phyloP scores from a whole-genome alignment of 2,329 filamentous ascomycete genomes.

The Aspergillus tanneri region DNA sequence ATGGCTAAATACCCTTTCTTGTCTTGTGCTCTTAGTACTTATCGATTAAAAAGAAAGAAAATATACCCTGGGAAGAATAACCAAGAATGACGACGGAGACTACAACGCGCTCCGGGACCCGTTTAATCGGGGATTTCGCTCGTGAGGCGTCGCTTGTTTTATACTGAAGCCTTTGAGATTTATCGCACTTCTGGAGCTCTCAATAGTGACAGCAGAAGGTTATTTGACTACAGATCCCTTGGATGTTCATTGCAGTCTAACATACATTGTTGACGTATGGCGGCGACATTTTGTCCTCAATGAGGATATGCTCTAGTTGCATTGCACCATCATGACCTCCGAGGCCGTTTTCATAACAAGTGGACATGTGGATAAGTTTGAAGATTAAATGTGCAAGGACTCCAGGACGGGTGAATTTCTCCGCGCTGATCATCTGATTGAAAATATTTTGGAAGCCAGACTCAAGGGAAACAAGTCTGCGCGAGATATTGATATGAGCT shows the following conservation, averaged over 20 bases:
- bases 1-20: no score
- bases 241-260: conserved; percentile 5
- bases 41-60: no score
- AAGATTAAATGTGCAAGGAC: not conserved
- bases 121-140: conserved; percentile 3
- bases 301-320: conserved; percentile 5
- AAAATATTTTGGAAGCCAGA: not conserved
- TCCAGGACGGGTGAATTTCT: not conserved
- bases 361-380: not conserved
- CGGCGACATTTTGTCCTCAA: conserved; percentile 5
- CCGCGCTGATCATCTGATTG: not conserved
- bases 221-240: conserved; percentile 6
- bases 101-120: not conserved
- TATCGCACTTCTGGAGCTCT: conserved; percentile 6
- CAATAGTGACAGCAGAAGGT: conserved; percentile 1
- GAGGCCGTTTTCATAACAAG: conserved; percentile 1
- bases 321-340: conserved; percentile 6
- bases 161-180: conserved; percentile 5
- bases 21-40: no score
- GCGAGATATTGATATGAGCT: not conserved
- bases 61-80: no score
- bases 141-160: conserved; percentile 4
- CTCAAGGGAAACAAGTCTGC: not conserved
- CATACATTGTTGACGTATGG: conserved; percentile 7
- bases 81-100: not conserved